Evolutionary conservation across 208 protist genomes (phyloP).

Genomic region (Trypanosoma melophagium): DNA sequence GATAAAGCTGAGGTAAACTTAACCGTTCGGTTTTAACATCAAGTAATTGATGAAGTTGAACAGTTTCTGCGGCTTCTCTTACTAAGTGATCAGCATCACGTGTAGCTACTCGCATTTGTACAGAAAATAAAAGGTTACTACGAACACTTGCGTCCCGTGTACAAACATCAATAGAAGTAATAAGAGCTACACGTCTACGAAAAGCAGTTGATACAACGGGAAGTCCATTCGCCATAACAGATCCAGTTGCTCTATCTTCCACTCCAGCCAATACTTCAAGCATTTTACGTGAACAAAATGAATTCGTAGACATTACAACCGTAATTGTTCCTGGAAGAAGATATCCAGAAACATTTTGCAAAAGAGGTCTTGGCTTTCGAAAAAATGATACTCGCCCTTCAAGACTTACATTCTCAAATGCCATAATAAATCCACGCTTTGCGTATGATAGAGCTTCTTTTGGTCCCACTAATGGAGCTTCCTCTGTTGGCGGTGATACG

Average conservation of each 20-base stretch:
- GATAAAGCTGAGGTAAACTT: slow-evolving; percentile 25
- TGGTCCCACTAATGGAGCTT: not conserved
- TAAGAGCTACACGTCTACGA: slow-evolving; percentile 27
- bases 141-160: slow-evolving; percentile 25
- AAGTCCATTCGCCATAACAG: slow-evolving; percentile 35
- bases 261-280: slow-evolving; percentile 31
- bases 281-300: slow-evolving; percentile 11
- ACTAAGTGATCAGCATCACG: slow-evolving; percentile 13
- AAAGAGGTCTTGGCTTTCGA: slow-evolving; percentile 5
- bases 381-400: slow-evolving; percentile 11
- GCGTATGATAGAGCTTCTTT: not conserved
- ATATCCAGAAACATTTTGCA: slow-evolving; percentile 19
- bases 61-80: slow-evolving; percentile 7
- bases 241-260: slow-evolving; percentile 21
- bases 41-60: slow-evolving; percentile 14
- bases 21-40: slow-evolving; percentile 13
- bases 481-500: not conserved
- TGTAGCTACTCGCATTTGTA: slow-evolving; percentile 33
- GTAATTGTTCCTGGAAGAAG: slow-evolving; percentile 12
- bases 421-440: slow-evolving; percentile 12
- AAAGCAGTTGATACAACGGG: slow-evolving; percentile 26
- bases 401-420: slow-evolving; percentile 18
- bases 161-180: slow-evolving; percentile 27
- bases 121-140: slow-evolving; percentile 33
- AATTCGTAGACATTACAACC: slow-evolving; percentile 7